phyloP scores from a whole-genome alignment of 805 yeast genomes.

The Scheffersomyces amazonensis region DNA sequence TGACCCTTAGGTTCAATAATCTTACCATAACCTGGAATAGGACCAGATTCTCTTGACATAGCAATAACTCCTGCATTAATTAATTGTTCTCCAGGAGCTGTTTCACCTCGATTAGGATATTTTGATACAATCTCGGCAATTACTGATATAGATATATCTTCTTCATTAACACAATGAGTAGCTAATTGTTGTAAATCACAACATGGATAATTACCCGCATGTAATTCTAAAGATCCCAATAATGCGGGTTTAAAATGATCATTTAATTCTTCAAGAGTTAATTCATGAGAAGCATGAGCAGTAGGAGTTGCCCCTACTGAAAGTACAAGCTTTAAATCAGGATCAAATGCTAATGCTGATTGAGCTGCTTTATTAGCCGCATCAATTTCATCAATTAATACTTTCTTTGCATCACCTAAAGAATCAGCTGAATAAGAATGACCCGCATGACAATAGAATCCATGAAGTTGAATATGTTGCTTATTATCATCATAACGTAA shows the following conservation, averaged over 20 bases:
- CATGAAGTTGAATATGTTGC: slow-evolving; percentile 47
- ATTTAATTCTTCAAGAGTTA: slow-evolving; percentile 18
- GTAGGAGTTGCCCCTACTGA: slow-evolving; percentile 87
- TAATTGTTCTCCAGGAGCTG: slow-evolving; percentile 56
- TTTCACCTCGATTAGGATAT: slow-evolving; percentile 54
- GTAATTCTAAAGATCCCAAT: slow-evolving; percentile 56
- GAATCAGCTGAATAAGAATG: slow-evolving; percentile 58
- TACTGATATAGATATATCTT: slow-evolving; percentile 63
- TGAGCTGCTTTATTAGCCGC: slow-evolving; percentile 55
- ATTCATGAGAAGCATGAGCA: slow-evolving; percentile 51
- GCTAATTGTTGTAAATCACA: slow-evolving; percentile 75
- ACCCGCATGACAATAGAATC: slow-evolving; percentile 80
- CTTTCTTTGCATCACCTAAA: slow-evolving; percentile 43
- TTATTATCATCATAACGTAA: slow-evolving; percentile 19
- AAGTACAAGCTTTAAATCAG: slow-evolving; percentile 40
- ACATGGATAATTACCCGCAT: slow-evolving; percentile 78
- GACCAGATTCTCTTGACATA: slow-evolving; percentile 62
- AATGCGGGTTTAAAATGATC: slow-evolving; percentile 16
- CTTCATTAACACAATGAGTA: slow-evolving; percentile 57
- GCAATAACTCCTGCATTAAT: slow-evolving; percentile 75
- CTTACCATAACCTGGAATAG: slow-evolving; percentile 59
- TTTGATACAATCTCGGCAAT: slow-evolving; percentile 53
- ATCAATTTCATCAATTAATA: slow-evolving; percentile 51
- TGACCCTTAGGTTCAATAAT: slow-evolving; percentile 37
- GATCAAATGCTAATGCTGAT: slow-evolving; percentile 31